Base-by-base conservation (phyloP, 2,329 filamentous ascomycete species). In the Fusarium sororula region DNA sequence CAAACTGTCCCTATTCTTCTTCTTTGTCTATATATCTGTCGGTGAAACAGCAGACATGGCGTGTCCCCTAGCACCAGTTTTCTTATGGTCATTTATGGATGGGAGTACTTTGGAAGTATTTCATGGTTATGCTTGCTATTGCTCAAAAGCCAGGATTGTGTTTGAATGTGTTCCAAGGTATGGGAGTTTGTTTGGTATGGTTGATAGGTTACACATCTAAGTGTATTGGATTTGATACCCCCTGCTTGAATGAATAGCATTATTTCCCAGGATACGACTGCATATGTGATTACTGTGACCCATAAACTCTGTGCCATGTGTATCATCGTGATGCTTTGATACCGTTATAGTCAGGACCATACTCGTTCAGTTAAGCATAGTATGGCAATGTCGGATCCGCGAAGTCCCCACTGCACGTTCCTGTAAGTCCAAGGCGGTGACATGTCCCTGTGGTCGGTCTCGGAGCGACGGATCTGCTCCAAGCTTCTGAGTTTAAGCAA, bases 181-280 rank as follows among this genome's bases (percentile, higher is more conserved):
- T 66, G 54, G 72, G 68, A 75, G 67, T 72, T 60, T 65, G 67
- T 68, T 60, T 65, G 64, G 57, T 37, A 55, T 70, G 65, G 47
- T 47, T 61, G 66, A 62, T 59, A 57, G 59, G 47, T 38, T 68
- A 32, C 53, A 65, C 55, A 42, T 54, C 24, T 39, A n/a, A 56
- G 63, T 69, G 68, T 53, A 53, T 60, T 72, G 68, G 68, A 69
- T 69, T 73, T 74, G 72, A 74, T 75, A 74, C 72, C 72, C 72
- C 72, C 54, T 63, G 62, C 57, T 68, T 63, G 56, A 75, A 72
- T 67, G 55, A 67, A 72, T 44, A 72, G 45, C 51, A 63, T 48
- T 50, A 26, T 38, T 48, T 45, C 26, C 37, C 51, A 32, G n/a
- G 26, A 30, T 30, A 13, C 32, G 22, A 15, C 26, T 35, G 20